Evolutionary conservation across 2,329 filamentous ascomycete species (phyloP).

Genomic region (Corynespora cassiicola): DNA sequence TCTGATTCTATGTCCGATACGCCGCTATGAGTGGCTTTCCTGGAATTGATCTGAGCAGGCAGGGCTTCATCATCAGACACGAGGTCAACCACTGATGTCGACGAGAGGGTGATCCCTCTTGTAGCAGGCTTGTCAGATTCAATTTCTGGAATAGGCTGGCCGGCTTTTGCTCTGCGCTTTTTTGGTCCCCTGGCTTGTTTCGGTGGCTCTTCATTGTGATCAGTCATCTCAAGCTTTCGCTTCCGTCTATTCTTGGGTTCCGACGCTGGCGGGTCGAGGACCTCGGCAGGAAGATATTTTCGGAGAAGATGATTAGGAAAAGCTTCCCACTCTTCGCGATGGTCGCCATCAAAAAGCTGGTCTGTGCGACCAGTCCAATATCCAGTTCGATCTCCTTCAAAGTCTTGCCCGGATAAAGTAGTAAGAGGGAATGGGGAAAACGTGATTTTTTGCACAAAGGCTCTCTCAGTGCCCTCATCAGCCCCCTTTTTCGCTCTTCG

Average conservation of each 20-base stretch:
- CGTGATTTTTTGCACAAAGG: conserved; percentile 39
- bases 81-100: no score
- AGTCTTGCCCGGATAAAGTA: conserved; percentile 30
- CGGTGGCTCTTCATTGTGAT: no score
- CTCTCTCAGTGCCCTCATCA: conserved; percentile 10
- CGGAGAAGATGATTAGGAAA: conserved; percentile 40
- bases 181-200: no score
- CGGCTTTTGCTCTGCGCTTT: no score
- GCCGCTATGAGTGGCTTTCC: no score
- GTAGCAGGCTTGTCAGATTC: no score
- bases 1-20: no score
- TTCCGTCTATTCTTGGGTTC: conserved; percentile 16
- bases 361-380: conserved; percentile 23
- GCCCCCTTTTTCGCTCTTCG: conserved; percentile 26
- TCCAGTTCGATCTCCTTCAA: conserved; percentile 34
- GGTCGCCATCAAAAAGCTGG: conserved; percentile 36
- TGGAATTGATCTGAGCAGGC: no score
- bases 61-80: no score
- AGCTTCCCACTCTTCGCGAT: conserved; percentile 45
- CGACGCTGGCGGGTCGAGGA: conserved; percentile 22
- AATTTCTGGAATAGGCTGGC: no score
- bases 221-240: no score
- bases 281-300: conserved; percentile 31
- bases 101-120: no score
- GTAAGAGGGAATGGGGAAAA: conserved; percentile 44